Evolutionary conservation across 768 basidiomycete species (phyloP), one percentile per base, ranked within the genome.

Genomic region (Gyrodon lividus): DNA sequence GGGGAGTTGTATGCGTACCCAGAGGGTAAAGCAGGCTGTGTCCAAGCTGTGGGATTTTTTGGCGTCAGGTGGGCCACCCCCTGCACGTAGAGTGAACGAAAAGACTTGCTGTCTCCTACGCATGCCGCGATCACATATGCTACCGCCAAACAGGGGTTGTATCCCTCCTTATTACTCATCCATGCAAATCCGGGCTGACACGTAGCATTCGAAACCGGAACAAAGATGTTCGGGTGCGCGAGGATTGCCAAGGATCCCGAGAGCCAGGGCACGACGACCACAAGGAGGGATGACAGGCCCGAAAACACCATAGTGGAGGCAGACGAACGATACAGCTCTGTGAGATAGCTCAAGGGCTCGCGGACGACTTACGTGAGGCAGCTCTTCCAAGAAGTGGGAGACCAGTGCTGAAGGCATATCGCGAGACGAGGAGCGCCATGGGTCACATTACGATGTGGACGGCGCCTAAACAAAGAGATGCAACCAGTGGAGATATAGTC

Each of bases 71-170:
- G 10, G 54, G 46, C 67, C 57, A n/a, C 68, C 56, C 28, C 60
- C 66, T 2, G 8, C 49, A 22, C 68, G 9, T n/a, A 24, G 3
- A n/a, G 7, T 13, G 22, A 23, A 24, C 9, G 13, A 35, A 34
- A n/a, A 7, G 2, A 55, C 56, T 22, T 48, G 23, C 53, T 43
- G 20, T 55, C 37, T 17, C 38, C 53, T 16, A 22, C n/a, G n/a
- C 20, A 68, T 24, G 67, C 62, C 26, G 47, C 64, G n/a, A 70
- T 61, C 43, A 70, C 64, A 37, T 64, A 70, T 2, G 67, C 63
- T 7, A 64, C 68, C 5, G 47, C 37, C 31, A 70, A 49, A 51
- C 68, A 70, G 3, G 66, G 56, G 22, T 23, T 46, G 14, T 37
- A 1, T 28, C 38, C 28, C 19, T 62, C 55, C 1, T 37, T 40